These are phyloP conservation scores for Cladosporium sp. DNA, from an alignment of 2,329 filamentous ascomycete genomes.

Conservation along the genomic window DNA sequence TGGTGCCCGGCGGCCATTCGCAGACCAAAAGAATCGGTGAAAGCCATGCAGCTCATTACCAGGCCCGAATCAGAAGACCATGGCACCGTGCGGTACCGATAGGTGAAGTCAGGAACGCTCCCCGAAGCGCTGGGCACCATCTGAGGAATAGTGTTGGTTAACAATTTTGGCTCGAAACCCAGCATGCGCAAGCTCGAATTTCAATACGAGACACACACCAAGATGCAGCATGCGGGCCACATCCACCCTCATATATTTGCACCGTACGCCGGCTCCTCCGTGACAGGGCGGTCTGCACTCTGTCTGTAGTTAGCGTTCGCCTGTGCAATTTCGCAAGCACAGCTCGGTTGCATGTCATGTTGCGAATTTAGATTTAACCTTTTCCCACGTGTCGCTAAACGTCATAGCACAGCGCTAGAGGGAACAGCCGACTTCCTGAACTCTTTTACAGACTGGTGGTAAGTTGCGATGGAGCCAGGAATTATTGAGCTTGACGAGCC, in stretches of 20 bases:
- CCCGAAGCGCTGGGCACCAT: not conserved
- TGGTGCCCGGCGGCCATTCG: not conserved
- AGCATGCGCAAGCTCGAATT: not conserved
- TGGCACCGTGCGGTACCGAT: not conserved
- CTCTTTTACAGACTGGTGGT: not conserved
- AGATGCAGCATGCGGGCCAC: not conserved
- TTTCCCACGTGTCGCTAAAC: constrained; percentile 1
- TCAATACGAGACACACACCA: not conserved
- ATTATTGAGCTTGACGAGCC: not conserved
- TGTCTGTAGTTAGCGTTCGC: not conserved
- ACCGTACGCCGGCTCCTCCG: too few relatives aligned
- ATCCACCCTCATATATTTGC: not conserved
- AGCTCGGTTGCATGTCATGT: not conserved
- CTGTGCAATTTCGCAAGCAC: not conserved
- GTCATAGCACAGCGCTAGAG: constrained; percentile 1
- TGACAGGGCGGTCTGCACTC: too few relatives aligned
- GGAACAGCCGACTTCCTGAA: not conserved
- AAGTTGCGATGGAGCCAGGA: not conserved
- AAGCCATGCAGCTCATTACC: not conserved
- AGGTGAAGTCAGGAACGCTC: not conserved
- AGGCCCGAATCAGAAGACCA: not conserved
- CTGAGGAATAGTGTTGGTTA: not conserved
- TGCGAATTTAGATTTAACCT: constrained; percentile 1
- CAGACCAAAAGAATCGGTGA: not conserved
- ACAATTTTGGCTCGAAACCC: not conserved